phyloP scores from a whole-genome alignment of 2,329 filamentous ascomycete genomes.

The Pyricularia sp. region DNA sequence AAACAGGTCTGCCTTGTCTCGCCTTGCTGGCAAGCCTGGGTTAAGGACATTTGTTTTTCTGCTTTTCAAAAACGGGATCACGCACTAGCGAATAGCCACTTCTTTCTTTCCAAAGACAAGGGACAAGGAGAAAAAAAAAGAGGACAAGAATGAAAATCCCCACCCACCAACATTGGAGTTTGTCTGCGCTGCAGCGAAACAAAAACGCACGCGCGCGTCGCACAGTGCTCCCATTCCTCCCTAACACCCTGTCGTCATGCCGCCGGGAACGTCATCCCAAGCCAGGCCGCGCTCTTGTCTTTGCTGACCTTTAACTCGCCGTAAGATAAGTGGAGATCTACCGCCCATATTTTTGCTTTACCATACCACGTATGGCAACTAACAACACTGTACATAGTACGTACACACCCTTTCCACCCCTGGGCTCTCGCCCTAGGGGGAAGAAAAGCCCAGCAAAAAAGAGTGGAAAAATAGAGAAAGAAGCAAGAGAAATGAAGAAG shows the following conservation, averaged over 20 bases:
- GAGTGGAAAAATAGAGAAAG: neutral
- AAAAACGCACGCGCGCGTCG: neutral
- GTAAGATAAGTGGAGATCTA: neutral
- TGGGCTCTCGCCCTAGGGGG: neutral
- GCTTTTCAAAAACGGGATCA: neutral
- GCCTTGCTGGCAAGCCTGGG: neutral
- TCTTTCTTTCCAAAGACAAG: neutral
- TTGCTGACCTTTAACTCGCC: neutral
- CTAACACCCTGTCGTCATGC: neutral
- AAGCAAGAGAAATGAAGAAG: neutral
- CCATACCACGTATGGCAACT: too few species aligned
- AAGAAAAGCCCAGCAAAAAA: neutral
- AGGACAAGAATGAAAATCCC: neutral
- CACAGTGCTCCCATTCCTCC: neutral
- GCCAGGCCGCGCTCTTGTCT: neutral
- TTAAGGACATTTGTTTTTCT: neutral
- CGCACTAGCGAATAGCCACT: neutral
- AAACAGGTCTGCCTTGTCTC: neutral
- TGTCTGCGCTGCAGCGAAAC: neutral
- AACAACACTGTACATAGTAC: neutral
- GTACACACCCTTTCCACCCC: neutral
- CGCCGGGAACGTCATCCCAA: neutral
- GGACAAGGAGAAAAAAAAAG: conserved; percentile 6
- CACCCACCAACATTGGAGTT: neutral
- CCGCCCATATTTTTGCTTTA: too few species aligned